Evolutionary conservation across 768 basidiomycete species (phyloP).

Genomic region (Tricholoma sp.): DNA sequence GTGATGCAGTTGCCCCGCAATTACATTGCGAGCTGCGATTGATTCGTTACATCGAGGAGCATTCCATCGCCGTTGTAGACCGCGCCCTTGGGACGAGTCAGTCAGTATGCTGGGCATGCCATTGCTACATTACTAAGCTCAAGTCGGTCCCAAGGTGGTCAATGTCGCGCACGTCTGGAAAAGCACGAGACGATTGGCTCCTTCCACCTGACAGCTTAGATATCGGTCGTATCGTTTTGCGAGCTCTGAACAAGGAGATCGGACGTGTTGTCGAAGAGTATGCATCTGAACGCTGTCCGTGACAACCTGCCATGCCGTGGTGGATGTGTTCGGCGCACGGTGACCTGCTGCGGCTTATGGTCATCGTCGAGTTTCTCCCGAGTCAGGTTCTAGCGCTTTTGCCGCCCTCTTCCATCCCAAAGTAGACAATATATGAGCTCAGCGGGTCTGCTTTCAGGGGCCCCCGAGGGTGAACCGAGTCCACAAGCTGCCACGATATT

Average conservation of each 20-base stretch:
- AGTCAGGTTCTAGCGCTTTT: too few species aligned
- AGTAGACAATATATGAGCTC: too few species aligned
- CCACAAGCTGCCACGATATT: too few species aligned
- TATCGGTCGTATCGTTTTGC: slow-evolving; percentile 4
- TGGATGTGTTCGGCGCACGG: too few species aligned
- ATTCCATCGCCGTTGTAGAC: slow-evolving; percentile 5
- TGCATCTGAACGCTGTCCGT: slow-evolving; percentile 8
- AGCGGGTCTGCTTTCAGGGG: too few species aligned
- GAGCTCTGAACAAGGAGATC: slow-evolving; percentile 7
- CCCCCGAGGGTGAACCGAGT: too few species aligned
- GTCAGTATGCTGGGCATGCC: slow-evolving; percentile 14
- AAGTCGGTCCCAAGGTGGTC: slow-evolving; percentile 2
- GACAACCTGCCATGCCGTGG: not conserved
- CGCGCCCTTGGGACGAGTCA: slow-evolving; percentile 11
- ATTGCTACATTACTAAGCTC: slow-evolving; percentile 9
- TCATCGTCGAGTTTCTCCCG: too few species aligned
- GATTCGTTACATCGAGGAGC: slow-evolving; percentile 12
- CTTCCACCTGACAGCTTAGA: slow-evolving; percentile 9
- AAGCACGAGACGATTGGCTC: slow-evolving; percentile 11
- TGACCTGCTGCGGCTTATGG: too few species aligned
- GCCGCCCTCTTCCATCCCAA: too few species aligned
- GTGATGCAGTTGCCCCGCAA: slow-evolving; percentile 8
- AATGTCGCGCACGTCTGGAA: slow-evolving; percentile 12
- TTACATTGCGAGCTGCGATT: slow-evolving; percentile 14
- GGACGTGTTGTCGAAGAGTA: slow-evolving; percentile 14